phyloP scores from a whole-genome alignment of 2,329 filamentous ascomycete genomes.

The Emergomyces pasteurianus region DNA sequence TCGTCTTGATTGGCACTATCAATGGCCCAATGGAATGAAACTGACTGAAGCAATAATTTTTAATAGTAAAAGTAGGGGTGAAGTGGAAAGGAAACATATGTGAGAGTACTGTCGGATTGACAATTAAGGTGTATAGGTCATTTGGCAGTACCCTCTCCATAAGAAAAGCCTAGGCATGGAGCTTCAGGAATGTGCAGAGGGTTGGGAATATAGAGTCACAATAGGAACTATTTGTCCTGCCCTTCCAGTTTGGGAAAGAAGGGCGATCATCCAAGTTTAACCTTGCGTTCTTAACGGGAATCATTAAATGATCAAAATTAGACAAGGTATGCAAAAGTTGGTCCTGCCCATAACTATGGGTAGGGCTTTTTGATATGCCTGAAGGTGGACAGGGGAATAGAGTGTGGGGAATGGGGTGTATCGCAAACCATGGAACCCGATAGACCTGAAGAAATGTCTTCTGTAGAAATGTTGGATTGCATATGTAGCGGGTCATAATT shows the following conservation, averaged over 20 bases:
- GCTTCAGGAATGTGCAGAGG: neutral
- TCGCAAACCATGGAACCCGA: neutral
- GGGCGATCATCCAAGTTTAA: neutral
- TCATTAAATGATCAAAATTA: neutral
- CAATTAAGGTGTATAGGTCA: neutral
- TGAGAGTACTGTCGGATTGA: neutral
- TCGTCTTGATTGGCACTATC: neutral
- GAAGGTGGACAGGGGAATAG: neutral
- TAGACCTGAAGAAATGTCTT: neutral
- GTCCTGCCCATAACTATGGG: neutral
- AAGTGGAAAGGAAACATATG: neutral
- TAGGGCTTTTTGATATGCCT: neutral
- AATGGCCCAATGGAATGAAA: neutral
- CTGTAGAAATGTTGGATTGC: neutral
- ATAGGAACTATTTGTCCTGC: neutral
- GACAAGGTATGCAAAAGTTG: neutral
- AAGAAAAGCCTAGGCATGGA: neutral
- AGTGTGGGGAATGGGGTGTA: neutral
- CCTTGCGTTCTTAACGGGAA: neutral
- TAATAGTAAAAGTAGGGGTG: neutral
- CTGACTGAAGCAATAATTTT: neutral
- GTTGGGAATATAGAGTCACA: neutral
- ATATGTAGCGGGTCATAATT: neutral
- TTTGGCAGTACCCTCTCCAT: neutral
- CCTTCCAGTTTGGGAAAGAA: neutral